phyloP scores from a whole-genome alignment of 192 early-diverging fungal genomes.

The Coemansia erecta region DNA sequence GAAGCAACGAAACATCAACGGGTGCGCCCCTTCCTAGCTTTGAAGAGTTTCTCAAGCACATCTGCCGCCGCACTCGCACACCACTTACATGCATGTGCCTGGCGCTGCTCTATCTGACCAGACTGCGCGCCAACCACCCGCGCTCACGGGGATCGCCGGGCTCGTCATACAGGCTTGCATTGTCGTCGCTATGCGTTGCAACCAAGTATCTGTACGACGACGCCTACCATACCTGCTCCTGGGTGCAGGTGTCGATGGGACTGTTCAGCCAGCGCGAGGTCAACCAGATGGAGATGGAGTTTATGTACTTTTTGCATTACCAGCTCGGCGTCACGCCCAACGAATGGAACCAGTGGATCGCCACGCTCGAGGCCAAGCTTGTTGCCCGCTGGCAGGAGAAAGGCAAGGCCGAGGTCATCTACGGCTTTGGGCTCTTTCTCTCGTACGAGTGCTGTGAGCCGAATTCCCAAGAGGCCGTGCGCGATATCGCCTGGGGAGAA shows the following conservation, averaged over 20 bases:
- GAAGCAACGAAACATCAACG: conserved; percentile 1
- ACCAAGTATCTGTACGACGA: conserved; percentile 70
- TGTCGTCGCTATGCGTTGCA: conserved; percentile 65
- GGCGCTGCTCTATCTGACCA: conserved; percentile 57
- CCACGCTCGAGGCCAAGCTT: conserved; percentile 55
- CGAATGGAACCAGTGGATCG: conserved; percentile 57
- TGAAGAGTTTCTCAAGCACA: conserved; percentile 54
- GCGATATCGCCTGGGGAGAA: conserved; percentile 54
- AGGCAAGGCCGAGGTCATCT: conserved; percentile 50
- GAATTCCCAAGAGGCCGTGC: conserved; percentile 42
- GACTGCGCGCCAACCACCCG: conserved; percentile 57
- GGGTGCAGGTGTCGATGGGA: conserved; percentile 60
- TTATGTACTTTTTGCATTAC: conserved; percentile 57
- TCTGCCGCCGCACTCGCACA: conserved; percentile 56
- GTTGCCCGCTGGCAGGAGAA: conserved; percentile 51
- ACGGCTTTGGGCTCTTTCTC: conserved; percentile 50
- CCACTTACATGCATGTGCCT: conserved; percentile 53
- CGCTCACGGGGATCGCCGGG: conserved; percentile 57
- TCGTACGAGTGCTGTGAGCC: conserved; percentile 53
- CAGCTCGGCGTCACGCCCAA: conserved; percentile 55
- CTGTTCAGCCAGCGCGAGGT: conserved; percentile 59
- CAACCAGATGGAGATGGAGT: conserved; percentile 67
- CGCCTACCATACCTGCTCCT: conserved; percentile 67
- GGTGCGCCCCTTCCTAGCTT: conserved; percentile 30
- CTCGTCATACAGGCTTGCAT: conserved; percentile 61